Evolutionary conservation across 495 filamentous ascomycete species (phyloP), one percentile per base, ranked within the genome.

Genomic region (Astrothelium subdiscretum): DNA sequence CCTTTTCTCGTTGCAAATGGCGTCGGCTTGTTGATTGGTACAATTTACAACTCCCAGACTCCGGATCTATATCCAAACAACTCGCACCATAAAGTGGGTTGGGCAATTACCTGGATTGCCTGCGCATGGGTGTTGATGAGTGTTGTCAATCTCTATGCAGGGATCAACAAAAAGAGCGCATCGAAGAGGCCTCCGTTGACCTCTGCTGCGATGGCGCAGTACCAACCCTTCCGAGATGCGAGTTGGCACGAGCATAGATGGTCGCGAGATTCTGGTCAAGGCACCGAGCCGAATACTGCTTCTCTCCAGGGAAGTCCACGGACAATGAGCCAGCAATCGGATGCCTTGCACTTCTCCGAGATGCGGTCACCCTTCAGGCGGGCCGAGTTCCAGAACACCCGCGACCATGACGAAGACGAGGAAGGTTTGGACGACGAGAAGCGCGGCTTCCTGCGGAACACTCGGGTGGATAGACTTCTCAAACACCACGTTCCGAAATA

Each of bases 61-160:
- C 91, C 91, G 1, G 90, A 96, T 71, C 75, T 98, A 1, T 97
- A 97, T 70, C 82, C 85, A 58, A 87, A 89, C 69, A 95, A 96
- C 70, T 82, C 87, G 5, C 95, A 97, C 71, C 86, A 90, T 74
- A 91, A 87, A 73, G 79, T 94, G 57, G 94, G 94, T 32, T 97
- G 94, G 94, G 77, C 89, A 42, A 79, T 87, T 32, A 92, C 88
- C 12, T 88, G 57, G 57, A 59, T 59, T 20, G 57, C 57, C 6
- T 54, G 48, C 15, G 48, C 24, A 8, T 54, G 48, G 48, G 48
- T 38, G 57, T 68, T 54, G 24, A 54, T 54, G 48, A 29, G 48
- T 15, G 20, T 54, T 15, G 48, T 29, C 6, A 64, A 69, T 26
- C 22, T 58, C 18, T 73, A 64, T 71, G 76, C 60, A 76, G 80